These are phyloP conservation scores for Patellifolia procumbens DNA, from an alignment of 179 eudicot species.

Conservation along the genomic window DNA sequence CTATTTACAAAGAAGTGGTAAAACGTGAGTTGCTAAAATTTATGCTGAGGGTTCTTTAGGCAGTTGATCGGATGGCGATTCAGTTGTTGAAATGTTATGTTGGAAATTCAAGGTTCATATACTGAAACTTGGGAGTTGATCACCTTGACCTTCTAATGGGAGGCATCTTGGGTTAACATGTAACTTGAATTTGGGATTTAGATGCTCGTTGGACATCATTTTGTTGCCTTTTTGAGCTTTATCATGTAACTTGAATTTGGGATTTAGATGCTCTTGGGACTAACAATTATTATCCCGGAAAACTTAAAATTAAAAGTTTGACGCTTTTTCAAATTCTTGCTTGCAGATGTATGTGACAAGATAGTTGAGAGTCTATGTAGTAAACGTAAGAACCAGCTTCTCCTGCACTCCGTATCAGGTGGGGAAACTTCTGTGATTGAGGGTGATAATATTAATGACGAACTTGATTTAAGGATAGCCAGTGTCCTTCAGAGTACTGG, in stretches of 20 bases:
- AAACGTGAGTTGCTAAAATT: not conserved
- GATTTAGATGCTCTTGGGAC: not conserved
- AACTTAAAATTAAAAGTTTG: not conserved
- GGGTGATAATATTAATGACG: slow-evolving; percentile 61
- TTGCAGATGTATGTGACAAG: slow-evolving; percentile 84
- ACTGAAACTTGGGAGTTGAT: not conserved
- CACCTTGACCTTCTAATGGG: not conserved
- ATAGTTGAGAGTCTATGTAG: slow-evolving; percentile 82
- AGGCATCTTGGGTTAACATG: not conserved
- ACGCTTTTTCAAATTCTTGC: not conserved
- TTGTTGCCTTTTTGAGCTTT: too few species aligned
- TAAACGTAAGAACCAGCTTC: slow-evolving; percentile 67
- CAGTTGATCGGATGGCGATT: not conserved
- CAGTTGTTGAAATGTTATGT: not conserved
- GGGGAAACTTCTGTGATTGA: slow-evolving; percentile 69
- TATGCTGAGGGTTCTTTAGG: not conserved
- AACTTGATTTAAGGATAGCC: slow-evolving; percentile 88
- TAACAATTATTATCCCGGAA: not conserved
- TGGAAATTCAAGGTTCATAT: not conserved
- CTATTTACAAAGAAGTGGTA: not conserved
- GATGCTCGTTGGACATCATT: not conserved
- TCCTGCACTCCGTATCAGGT: slow-evolving; percentile 55
- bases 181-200: not conserved
- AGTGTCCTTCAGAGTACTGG: slow-evolving; percentile 97
- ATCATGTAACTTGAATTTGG: not conserved